These are phyloP conservation scores for Phytophthora syringae DNA, from an alignment of 352 stramenopile species.

Conservation along the genomic window DNA sequence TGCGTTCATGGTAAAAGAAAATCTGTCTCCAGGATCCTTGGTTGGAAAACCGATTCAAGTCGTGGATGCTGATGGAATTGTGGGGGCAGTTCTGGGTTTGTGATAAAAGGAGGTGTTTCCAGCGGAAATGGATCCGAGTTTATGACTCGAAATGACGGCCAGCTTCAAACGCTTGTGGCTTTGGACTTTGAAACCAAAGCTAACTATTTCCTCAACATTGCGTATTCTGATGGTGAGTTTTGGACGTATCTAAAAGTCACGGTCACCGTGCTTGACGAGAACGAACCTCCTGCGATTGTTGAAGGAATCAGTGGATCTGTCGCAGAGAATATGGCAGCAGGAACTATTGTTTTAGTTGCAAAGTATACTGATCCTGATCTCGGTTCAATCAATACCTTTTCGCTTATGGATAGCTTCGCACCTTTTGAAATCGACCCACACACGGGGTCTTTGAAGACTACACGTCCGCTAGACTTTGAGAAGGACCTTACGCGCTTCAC, in stretches of 20 bases:
- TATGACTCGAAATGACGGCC: conserved; percentile 47
- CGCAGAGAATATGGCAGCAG: conserved; percentile 44
- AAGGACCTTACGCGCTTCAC: conserved; percentile 36
- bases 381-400: conserved; percentile 32
- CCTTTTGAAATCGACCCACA: conserved; percentile 26
- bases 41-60: conserved; percentile 54
- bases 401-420: conserved; percentile 24
- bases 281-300: conserved; percentile 49
- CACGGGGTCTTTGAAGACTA: conserved; percentile 42
- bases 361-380: conserved; percentile 47
- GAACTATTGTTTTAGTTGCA: conserved; percentile 36
- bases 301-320: conserved; percentile 30
- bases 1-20: conserved; percentile 46
- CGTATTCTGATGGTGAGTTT: conserved; percentile 46
- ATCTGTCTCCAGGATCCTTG: conserved; percentile 43
- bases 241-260: conserved; percentile 19
- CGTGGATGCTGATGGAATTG: conserved; percentile 49
- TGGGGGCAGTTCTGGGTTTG: conserved; percentile 39
- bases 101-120: conserved; percentile 26
- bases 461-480: conserved; percentile 56
- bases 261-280: conserved; percentile 55
- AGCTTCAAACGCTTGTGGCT: conserved; percentile 39
- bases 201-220: conserved; percentile 16
- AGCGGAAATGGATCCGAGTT: conserved; percentile 34
- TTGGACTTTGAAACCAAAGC: conserved; percentile 49